Percentiles rank a stretch among this genome's conserved stretches.
These are phyloP conservation scores for Echites panduratus DNA, from an alignment of 257 asterid genomes.

Conservation along the genomic window DNA sequence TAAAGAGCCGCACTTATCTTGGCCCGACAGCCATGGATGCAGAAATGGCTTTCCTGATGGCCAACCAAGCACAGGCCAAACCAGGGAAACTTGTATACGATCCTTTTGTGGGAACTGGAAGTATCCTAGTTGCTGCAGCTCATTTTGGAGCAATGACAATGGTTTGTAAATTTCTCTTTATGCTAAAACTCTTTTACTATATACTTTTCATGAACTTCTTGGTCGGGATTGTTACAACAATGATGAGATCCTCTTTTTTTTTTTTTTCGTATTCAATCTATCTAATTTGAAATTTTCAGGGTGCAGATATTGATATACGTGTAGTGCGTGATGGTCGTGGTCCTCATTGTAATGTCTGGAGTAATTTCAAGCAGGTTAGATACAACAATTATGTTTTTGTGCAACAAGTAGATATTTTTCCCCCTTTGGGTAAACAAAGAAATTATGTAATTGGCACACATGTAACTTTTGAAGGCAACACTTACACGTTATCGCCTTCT, in stretches of 20 bases:
- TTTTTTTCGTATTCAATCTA: background rate
- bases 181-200: slow-evolving; percentile 5
- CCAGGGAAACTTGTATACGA: slow-evolving; percentile 86
- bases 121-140: slow-evolving; percentile 93
- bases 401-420: background rate
- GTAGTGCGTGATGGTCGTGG: slow-evolving; percentile 99
- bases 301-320: slow-evolving; percentile 99
- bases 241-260: background rate
- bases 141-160: slow-evolving; percentile 98
- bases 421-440: background rate
- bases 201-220: background rate
- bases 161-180: slow-evolving; percentile 45
- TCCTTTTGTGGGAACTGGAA: slow-evolving; percentile 99
- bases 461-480: background rate
- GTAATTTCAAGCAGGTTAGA: slow-evolving; percentile 84
- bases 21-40: slow-evolving; percentile 99
- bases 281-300: slow-evolving; percentile 59
- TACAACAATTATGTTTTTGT: background rate
- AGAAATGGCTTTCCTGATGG: slow-evolving; percentile 99
- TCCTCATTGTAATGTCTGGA: slow-evolving; percentile 91
- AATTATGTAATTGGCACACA: background rate
- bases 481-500: background rate
- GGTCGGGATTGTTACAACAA: background rate
- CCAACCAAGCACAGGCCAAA: slow-evolving; percentile 86
- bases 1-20: slow-evolving; percentile 91